Base-by-base conservation (phyloP, 2,329 filamentous ascomycete species). In the Fusarium mundagurra region DNA sequence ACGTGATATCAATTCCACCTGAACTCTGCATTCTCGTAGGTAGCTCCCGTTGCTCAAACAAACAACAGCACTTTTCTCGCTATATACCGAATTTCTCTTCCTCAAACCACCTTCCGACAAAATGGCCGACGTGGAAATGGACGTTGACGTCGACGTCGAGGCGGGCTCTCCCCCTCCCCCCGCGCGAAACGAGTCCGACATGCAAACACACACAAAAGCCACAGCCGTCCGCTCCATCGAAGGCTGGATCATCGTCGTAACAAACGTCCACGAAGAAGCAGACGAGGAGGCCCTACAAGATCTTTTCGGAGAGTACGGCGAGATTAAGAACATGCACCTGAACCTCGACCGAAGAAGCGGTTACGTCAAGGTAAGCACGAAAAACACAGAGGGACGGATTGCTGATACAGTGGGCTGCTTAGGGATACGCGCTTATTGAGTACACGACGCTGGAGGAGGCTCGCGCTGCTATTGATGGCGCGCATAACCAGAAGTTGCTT, bases 361-460 rank as follows among this genome's bases (percentile, higher is more conserved):
- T 81, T 96, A 96, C 80, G 94, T 96, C 77, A 96, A 96, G 92
- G 94, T 93, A 74, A 47, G 80, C 31, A 22, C 8, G 22, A 50
- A 2, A 8, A 53, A 29, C 51, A 31, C 9, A 10, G 22, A 10
- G 22, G 20, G 54, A 59, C 12, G 20, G 24, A 27, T 36, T 60
- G 48, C 61, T 69, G 39, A 70, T 39, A 5, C 39, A 2, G 34
- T 44, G 9, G 36, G 14, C 34, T 54, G 8, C 29, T 0, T 70
- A 96, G 93, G 94, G 94, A 74, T 96, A 96, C 83, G 93, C 92
- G 36, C 85, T 96, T 76, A 95, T 96, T 82, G 94, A 96, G 82
- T 96, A 95, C 83, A 87, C 93, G 3, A 96, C 93, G 2, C 86
- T 95, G 45, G 88, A 91, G 73, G 94, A 96, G 82, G 94, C 94